Evolutionary conservation across 495 filamentous ascomycete species (phyloP).

Genomic region (Sporormia fimetaria): DNA sequence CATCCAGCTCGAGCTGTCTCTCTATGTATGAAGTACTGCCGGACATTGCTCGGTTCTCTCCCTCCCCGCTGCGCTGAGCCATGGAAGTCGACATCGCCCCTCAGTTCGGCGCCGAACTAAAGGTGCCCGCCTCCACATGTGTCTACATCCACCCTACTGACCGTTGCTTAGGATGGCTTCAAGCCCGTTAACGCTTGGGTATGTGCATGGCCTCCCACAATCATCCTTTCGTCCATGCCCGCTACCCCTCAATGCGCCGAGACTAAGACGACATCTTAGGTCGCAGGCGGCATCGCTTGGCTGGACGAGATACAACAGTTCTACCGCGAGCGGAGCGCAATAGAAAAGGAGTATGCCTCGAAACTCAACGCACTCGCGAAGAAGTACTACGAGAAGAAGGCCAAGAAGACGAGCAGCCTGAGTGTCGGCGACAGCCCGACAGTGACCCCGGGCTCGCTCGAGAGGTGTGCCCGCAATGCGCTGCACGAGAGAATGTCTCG

Average conservation of each 20-base stretch:
- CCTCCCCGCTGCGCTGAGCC: too few species aligned
- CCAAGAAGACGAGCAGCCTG: conserved; percentile 73
- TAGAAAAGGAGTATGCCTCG: conserved; percentile 91
- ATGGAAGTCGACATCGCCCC: conserved; percentile 48
- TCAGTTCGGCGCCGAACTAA: conserved; percentile 80
- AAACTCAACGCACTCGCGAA: conserved; percentile 80
- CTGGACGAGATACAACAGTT: conserved; percentile 95
- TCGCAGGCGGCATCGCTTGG: conserved; percentile 78
- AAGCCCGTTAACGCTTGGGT: conserved; percentile 89
- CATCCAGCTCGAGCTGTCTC: too few species aligned
- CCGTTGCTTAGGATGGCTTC: conserved; percentile 65
- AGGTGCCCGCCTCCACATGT: conserved; percentile 44
- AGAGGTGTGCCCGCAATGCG: conserved; percentile 45
- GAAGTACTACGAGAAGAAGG: conserved; percentile 94
- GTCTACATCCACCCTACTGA: conserved; percentile 14
- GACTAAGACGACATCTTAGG: conserved; percentile 39
- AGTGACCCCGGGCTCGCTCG: conserved; percentile 89
- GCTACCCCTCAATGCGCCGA: conserved; percentile 21
- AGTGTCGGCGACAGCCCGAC: conserved; percentile 90
- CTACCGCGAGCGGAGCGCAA: conserved; percentile 83
- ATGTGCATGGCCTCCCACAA: conserved; percentile 22
- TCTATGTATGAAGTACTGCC: too few species aligned
- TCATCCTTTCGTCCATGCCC: background rate
- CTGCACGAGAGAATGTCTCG: background rate
- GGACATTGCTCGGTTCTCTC: too few species aligned